Evolutionary conservation across 345 rosid genomes (phyloP).

Genomic region (Murraya koenigii): DNA sequence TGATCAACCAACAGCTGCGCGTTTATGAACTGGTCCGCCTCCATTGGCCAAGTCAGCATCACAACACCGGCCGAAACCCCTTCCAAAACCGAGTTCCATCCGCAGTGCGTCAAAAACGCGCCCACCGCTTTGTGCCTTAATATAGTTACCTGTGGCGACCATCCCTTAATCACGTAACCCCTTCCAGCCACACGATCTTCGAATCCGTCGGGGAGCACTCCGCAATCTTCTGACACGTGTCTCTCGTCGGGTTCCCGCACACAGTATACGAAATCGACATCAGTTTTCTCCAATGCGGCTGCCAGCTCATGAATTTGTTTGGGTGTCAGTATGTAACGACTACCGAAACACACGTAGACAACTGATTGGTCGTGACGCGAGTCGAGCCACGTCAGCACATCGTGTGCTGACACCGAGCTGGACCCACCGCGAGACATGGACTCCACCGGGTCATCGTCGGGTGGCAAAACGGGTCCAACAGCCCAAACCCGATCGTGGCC

Average conservation of each 20-base stretch:
- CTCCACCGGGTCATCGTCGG: neutral
- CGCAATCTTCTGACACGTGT: neutral
- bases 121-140: conserved; percentile 15
- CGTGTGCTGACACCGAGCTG: neutral
- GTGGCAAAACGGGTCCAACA: conserved; percentile 33
- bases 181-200: conserved; percentile 18
- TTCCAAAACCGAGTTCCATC: conserved; percentile 25
- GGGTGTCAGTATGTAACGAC: neutral
- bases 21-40: conserved; percentile 37
- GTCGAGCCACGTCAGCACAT: conserved; percentile 24
- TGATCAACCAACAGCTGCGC: conserved; percentile 32
- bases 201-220: neutral
- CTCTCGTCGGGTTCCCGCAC: neutral
- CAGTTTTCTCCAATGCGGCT: conserved; percentile 14
- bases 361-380: neutral
- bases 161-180: conserved; percentile 14
- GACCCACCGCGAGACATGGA: conserved; percentile 24
- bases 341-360: conserved; percentile 21
- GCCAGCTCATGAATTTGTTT: conserved; percentile 13
- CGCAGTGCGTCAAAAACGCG: conserved; percentile 19
- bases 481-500: conserved; percentile 41
- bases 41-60: conserved; percentile 48
- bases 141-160: conserved; percentile 23
- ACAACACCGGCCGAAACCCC: conserved; percentile 35
- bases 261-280: conserved; percentile 6